phyloP scores from a whole-genome alignment of 2,329 filamentous ascomycete genomes.

The Cladosporium oxysporum region DNA sequence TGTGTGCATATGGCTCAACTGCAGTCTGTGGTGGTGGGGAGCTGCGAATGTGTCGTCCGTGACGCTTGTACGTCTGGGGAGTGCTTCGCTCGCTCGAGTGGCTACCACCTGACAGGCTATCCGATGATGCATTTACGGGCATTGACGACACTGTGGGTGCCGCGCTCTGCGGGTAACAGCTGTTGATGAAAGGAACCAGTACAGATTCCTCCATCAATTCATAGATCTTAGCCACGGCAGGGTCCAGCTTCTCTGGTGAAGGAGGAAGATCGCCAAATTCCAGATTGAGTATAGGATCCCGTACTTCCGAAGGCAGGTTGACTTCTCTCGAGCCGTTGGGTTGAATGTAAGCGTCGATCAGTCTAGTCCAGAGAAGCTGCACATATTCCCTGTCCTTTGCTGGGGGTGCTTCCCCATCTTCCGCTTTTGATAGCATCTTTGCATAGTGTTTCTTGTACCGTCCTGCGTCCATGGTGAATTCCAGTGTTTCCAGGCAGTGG shows the following conservation, averaged over 20 bases:
- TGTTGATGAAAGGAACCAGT: conserved; percentile 85
- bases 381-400: conserved; percentile 67
- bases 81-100: conserved; percentile 17
- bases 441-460: conserved; percentile 73
- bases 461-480: conserved; percentile 93
- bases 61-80: conserved; percentile 18
- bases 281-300: conserved; percentile 73
- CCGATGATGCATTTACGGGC: conserved; percentile 45
- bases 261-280: conserved; percentile 63
- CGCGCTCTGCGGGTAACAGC: conserved; percentile 54
- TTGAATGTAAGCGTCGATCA: conserved; percentile 87
- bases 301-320: conserved; percentile 83
- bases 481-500: conserved; percentile 92
- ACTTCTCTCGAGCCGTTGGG: conserved; percentile 84
- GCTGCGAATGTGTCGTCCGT: conserved; percentile 33
- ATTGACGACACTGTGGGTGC: conserved; percentile 43
- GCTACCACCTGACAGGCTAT: conserved; percentile 24
- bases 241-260: conserved; percentile 72
- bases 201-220: conserved; percentile 98
- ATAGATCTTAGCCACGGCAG: conserved; percentile 84
- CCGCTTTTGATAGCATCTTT: conserved; percentile 55
- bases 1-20: conserved; percentile 32
- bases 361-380: conserved; percentile 78
- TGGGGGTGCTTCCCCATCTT: conserved; percentile 49
- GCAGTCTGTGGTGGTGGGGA: conserved; percentile 36